Evolutionary conservation across 371 early-diverging fungal species (phyloP), one percentile per base, ranked within the genome.

Genomic region (Gilbertella persicaria): DNA sequence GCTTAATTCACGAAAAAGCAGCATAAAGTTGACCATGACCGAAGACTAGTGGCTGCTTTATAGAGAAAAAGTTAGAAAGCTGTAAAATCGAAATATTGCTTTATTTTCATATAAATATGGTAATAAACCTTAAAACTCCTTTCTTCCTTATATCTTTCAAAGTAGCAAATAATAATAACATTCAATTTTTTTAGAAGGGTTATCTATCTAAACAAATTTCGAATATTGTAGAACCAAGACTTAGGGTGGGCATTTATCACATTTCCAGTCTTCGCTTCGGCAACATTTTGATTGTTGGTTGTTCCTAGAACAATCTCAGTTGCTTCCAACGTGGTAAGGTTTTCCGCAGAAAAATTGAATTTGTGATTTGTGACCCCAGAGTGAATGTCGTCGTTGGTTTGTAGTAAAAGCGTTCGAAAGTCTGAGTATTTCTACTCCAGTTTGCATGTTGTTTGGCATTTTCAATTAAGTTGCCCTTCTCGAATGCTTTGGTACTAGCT

Each of bases 381-480:
- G 44, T 13, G 7, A 5, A 4, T 19, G 21, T 25, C 17, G 41
- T 8, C 3, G 40, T 12, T 14, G 53, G 37, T 13, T 53, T 53
- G 9, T 36, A 45, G 13, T 53, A 53, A 26, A 13, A 44, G 2
- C 9, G 4, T 38, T 53, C 46, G 14, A 53, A 53, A 3, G 45
- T 45, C 2, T 26, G 4, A 0, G 42, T 7, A 3, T 23, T 20
- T 0, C 3, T 1, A 16, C 49, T 36, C 56, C 56, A 56, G 19
- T 56, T 42, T 25, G 44, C 56, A 25, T 56, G 42, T 36, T 49
- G 19, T 36, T 56, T 56, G 1, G 49, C 43, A 8, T 12, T 20
- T 2, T 56, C n/a, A 19, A 49, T 56, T 3, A 16, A 28, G 5
- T 25, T 20, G 2, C 49, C 48, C 13, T 29, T 23, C 35, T 42